A percentile compares a stretch with the other conserved stretches of the same genome.
Evolutionary conservation across 352 stramenopile species (phyloP).

Genomic region (Pythium utonaiense): DNA sequence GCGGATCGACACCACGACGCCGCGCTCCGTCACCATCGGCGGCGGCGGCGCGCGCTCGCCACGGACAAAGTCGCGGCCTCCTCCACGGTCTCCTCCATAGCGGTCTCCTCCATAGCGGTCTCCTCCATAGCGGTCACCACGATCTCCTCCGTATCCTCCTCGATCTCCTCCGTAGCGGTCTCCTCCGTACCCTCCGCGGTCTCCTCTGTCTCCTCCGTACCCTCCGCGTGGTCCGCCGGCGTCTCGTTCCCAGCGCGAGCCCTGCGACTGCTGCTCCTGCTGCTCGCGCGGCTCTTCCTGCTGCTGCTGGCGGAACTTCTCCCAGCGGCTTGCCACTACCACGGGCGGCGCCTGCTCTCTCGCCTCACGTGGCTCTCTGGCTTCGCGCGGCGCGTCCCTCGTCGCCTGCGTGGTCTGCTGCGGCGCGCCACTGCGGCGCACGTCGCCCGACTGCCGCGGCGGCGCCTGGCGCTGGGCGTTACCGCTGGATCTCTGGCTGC

Average conservation of each 20-base stretch:
- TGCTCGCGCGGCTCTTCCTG: neutral
- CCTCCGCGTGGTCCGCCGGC: slow-evolving; percentile 1
- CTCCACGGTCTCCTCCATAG: neutral
- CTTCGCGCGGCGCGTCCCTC: neutral
- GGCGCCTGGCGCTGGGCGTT: neutral
- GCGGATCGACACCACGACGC: slow-evolving; percentile 24
- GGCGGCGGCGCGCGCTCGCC: slow-evolving; percentile 9
- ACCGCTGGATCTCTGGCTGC: neutral
- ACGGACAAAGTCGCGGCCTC: slow-evolving; percentile 5
- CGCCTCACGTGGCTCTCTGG: neutral
- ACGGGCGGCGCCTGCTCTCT: slow-evolving; percentile 9
- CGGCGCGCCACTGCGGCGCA: neutral
- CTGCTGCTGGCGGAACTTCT: slow-evolving; percentile 19
- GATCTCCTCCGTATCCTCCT: neutral
- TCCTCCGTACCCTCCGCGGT: slow-evolving; percentile 11
- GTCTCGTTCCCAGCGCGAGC: slow-evolving; percentile 6
- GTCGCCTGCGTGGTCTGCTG: neutral
- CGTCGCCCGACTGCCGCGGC: slow-evolving; percentile 1
- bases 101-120: slow-evolving; percentile 29
- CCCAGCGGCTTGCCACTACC: slow-evolving; percentile 22
- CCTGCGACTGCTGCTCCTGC: neutral
- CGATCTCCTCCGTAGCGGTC: neutral
- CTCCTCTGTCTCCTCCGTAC: slow-evolving; percentile 16
- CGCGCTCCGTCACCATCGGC: slow-evolving; percentile 18
- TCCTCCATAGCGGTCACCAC: slow-evolving; percentile 11